Evolutionary conservation across 2,329 filamentous ascomycete genomes (phyloP).

Genomic region (Phaeophleospora eucalypticola): DNA sequence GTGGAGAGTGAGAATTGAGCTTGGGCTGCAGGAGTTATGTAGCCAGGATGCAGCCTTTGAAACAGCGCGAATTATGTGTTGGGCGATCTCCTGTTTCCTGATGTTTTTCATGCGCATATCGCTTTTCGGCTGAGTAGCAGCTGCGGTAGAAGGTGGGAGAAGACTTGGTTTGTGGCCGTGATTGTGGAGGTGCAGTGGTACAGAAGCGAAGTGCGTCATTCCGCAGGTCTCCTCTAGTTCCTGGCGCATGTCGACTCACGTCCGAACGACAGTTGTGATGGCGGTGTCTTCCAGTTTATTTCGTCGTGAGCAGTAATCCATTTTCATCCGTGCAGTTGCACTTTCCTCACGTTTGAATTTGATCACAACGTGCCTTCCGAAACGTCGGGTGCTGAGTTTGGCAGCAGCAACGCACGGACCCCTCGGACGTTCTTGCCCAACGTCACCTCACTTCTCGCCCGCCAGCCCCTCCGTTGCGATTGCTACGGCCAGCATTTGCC

Average conservation of each 20-base stretch:
- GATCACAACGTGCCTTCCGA: background rate
- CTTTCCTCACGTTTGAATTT: background rate
- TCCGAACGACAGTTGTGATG: background rate
- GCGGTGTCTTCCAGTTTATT: background rate
- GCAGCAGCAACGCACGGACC: no score
- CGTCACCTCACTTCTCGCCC: no score
- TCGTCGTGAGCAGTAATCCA: background rate
- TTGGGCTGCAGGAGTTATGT: background rate
- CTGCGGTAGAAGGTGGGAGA: no score
- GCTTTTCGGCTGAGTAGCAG: no score
- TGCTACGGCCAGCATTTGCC: no score
- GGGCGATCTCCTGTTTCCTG: no score
- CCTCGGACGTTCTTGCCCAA: no score
- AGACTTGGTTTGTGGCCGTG: no score
- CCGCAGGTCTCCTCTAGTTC: background rate
- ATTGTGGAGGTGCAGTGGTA: background rate
- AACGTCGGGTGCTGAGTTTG: no score
- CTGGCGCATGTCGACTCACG: background rate
- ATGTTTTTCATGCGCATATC: no score
- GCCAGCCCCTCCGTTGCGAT: no score
- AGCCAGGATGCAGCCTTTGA: background rate
- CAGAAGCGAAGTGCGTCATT: background rate
- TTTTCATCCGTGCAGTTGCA: background rate
- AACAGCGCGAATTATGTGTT: background rate
- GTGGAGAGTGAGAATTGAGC: background rate